Conservation (phyloP, 208 protist species). For the Wallacemonas sp. region DNA sequence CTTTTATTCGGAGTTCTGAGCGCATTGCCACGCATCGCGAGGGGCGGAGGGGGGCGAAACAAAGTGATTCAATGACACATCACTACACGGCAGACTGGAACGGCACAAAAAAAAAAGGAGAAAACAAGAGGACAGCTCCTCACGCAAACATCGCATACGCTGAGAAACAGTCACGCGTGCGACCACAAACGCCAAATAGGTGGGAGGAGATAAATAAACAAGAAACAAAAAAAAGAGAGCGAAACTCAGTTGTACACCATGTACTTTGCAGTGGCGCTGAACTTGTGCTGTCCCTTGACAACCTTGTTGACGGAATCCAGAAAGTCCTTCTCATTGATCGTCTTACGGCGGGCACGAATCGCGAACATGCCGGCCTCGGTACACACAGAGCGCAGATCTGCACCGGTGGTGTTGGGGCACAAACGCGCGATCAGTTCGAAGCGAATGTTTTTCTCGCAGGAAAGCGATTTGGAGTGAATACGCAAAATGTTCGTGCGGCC, state of each 20-base stretch:
- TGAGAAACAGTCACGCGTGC: no score
- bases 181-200: neutral
- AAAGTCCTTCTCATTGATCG: conserved; percentile 99
- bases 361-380: conserved; percentile 99
- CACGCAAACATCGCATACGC: no score
- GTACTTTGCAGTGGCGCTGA: conserved; percentile 99
- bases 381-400: conserved; percentile 98
- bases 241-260: conserved; percentile 98
- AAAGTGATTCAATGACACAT: no score
- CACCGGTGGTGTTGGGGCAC: conserved; percentile 98
- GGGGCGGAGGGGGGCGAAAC: no score
- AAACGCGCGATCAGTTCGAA: conserved; percentile 99
- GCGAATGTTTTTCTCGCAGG: conserved; percentile 97
- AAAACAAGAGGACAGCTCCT: no score
- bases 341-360: conserved; percentile 98
- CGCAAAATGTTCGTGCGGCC: conserved; percentile 98
- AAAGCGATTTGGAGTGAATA: conserved; percentile 99
- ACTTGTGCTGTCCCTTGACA: conserved; percentile 99
- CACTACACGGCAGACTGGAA: no score
- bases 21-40: no score
- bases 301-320: conserved; percentile 99
- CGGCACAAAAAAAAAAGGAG: no score
- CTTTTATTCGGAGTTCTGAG: no score
- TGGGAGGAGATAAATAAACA: neutral
- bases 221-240: conserved; percentile 3